These are phyloP conservation scores for Parmelia sp. DNA, from an alignment of 495 filamentous ascomycete species.

Conservation along the genomic window DNA sequence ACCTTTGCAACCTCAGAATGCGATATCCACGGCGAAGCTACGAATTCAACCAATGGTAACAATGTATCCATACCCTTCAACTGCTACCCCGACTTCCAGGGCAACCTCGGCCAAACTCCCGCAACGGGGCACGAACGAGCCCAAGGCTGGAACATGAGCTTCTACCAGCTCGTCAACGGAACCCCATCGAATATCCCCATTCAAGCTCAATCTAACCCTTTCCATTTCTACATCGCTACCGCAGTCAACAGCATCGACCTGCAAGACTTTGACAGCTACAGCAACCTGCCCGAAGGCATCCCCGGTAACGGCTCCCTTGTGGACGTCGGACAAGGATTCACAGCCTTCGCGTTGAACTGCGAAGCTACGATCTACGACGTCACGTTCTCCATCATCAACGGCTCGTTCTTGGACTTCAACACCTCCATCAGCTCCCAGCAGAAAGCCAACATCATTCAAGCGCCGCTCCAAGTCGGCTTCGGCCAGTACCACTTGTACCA, in stretches of 20 bases:
- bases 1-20: constrained; percentile 14
- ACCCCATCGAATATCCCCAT: constrained; percentile 11
- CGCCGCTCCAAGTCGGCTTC: constrained; percentile 18
- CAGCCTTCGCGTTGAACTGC: constrained; percentile 12
- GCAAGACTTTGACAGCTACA: not conserved
- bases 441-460: constrained; percentile 17
- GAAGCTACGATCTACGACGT: constrained; percentile 19
- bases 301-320: not conserved
- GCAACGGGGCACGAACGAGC: constrained; percentile 17
- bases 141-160: constrained; percentile 22
- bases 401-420: constrained; percentile 12
- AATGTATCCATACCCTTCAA: constrained; percentile 18
- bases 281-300: not conserved
- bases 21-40: not conserved
- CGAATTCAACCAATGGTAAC: not conserved
- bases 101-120: constrained; percentile 18
- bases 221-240: constrained; percentile 18
- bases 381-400: constrained; percentile 15
- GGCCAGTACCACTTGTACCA: constrained; percentile 12
- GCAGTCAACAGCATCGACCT: constrained; percentile 19
- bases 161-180: constrained; percentile 10
- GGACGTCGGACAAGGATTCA: constrained; percentile 14
- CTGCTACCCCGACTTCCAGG: constrained; percentile 20
- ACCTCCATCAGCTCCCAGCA: not conserved
- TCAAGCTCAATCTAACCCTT: constrained; percentile 18